Evolutionary conservation across 495 filamentous ascomycete genomes (phyloP).

Genomic region (Daldinia caldariorum): DNA sequence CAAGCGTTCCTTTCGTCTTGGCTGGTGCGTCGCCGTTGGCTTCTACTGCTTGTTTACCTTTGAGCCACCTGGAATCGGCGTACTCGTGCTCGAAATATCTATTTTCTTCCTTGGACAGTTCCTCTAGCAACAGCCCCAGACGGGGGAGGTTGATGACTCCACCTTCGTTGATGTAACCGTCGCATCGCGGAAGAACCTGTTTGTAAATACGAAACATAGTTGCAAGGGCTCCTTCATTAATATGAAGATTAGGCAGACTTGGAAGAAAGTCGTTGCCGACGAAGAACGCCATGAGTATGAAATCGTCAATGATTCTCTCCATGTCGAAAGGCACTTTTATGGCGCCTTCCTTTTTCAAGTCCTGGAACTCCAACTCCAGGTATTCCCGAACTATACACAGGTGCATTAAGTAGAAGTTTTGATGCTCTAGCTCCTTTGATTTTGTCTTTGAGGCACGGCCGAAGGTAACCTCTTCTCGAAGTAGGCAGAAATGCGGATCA

Average conservation of each 20-base stretch:
- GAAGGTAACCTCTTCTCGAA: slow-evolving; percentile 98
- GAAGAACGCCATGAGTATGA: slow-evolving; percentile 99
- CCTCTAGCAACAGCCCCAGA: slow-evolving; percentile 79
- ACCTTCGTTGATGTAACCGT: slow-evolving; percentile 96
- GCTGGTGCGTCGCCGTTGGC: slow-evolving; percentile 66
- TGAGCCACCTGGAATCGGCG: slow-evolving; percentile 90
- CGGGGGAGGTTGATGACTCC: slow-evolving; percentile 89
- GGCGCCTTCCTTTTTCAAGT: slow-evolving; percentile 79
- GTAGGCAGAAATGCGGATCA: slow-evolving; percentile 96
- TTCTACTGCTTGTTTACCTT: slow-evolving; percentile 73
- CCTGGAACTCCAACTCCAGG: slow-evolving; percentile 95
- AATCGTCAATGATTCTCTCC: slow-evolving; percentile 98
- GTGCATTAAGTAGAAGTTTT: slow-evolving; percentile 98
- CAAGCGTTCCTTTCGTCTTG: slow-evolving; percentile 71
- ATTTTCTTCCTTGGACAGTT: slow-evolving; percentile 82
- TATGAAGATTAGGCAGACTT: slow-evolving; percentile 94
- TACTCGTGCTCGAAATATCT: slow-evolving; percentile 91
- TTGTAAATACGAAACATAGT: slow-evolving; percentile 99
- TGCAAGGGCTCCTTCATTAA: slow-evolving; percentile 95
- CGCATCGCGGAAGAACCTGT: slow-evolving; percentile 81
- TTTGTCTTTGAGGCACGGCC: slow-evolving; percentile 85
- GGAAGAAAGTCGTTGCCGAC: slow-evolving; percentile 99
- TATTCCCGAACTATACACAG: slow-evolving; percentile 97
- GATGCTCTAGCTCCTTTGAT: slow-evolving; percentile 95
- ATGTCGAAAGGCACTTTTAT: slow-evolving; percentile 87